Base-by-base conservation (phyloP, 2,329 filamentous ascomycete species). In the Pezicula neosporulosa region DNA sequence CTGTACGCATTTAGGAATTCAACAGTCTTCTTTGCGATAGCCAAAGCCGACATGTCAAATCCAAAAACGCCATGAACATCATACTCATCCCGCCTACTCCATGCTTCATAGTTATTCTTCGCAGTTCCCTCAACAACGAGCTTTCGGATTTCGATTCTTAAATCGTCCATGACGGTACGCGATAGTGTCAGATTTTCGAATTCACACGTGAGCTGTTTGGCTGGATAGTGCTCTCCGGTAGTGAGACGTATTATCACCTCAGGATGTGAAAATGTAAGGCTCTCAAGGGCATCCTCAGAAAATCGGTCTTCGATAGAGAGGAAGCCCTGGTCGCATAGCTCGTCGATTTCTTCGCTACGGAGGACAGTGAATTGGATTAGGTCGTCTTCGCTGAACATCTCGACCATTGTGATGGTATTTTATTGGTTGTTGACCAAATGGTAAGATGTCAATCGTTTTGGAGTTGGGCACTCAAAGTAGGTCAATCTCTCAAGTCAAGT, bases 201-300 rank as follows among this genome's bases (percentile, higher is more conserved):
- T 15, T 49, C 53, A 35, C 53, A 54, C 6, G 47, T 55, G 10
- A 56, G 53, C 10, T 51, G 56, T 12, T 54, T 47, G 6, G 52
- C 57, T 27, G 56, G 58, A 42, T 61, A 60, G 24, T 44, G 35
- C 6, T 49, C 41, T 28, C 59, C 59, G 9, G 58, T 60, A n/a
- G 45, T 33, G 24, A 61, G 30, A 6, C 51, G 56, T 27, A 61
- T 41, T 6, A 49, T 49, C 10, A 60, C 24, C 18, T 61, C 59
- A 6, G 50, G 52, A 41, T 58, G 53, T 19, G 33, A 21, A 33
- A 61, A 56, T 4, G 50, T 43, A 6, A 60, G 45, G 54, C 9
- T 50, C 44, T 39, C 43, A 13, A 47, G 35, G 35, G 46, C 18
- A 9, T 12, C 8, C 13, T 48, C 48, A 35, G 56, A 54, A 35